Base-by-base conservation (phyloP, 352 stramenopile species). In the Elongisporangium prolatum region DNA sequence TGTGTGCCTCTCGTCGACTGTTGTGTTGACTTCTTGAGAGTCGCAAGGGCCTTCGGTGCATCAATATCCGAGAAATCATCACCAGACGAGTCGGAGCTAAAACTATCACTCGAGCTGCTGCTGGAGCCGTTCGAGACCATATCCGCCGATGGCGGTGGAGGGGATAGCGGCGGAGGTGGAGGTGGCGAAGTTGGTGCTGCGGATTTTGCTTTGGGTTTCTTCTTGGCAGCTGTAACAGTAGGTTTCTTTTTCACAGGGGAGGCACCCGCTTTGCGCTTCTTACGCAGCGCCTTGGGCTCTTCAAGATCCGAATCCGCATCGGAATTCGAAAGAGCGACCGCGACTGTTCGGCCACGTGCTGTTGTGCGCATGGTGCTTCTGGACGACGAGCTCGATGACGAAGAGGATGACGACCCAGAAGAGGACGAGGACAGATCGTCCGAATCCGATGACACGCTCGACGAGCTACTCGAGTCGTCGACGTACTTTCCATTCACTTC, bases 401-500 rank as follows among this genome's bases (percentile, higher is more conserved):
- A 74, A 13, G 69, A 70, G 8, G 52, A 66, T 14, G 71, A 86
- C 8, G 71, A 85, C 37, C 69, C 73, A 0, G 72, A 82, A 6
- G 71, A 80, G 14, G 65, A 77, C n/a, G 65, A 76, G 13, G 61
- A 77, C 21, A 71, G 40, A 48, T 84, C 74, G 47, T 83, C 75
- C 51, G 77, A 89, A 59, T 89, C 80, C n/a, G 82, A 92, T 24
- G 80, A 89, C 48, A 81, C 65, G 58, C 80, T 89, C 14, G 80
- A 89, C 11, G 82, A 92, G 54, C 82, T 92, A 64, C 82, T 92
- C 2, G 80, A 89, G 63, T 84, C 77, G 56, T 72, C 63, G 61
- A 87, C 74, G 62, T 90, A 90, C 62, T 92, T 89, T 55, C 72
- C 73, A 61, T 77, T 80, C 66, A 80, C 80, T 56, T 80, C 80